Evolutionary conservation across 2,329 filamentous ascomycete species (phyloP), one percentile per base, ranked within the genome.

Genomic region (Diaporthe capsici): DNA sequence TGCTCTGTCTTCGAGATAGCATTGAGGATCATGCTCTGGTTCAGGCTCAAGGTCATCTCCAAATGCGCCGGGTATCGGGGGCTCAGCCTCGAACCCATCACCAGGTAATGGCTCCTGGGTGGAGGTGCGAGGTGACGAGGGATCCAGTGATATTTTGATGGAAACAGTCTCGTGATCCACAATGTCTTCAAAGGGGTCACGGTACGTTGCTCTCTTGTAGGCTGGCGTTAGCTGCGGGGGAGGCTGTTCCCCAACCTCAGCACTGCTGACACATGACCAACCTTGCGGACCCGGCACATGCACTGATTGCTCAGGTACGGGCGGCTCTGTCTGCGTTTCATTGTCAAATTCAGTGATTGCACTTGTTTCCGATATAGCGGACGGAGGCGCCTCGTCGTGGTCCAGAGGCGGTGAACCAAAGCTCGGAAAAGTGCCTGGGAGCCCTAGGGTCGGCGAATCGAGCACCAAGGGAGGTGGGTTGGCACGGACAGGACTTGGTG

Each of bases 341-440:
- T 87, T 88, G 78, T 95, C 94, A 78, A 95, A 94, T 79, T 94
- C 92, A 0, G 93, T 95, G 10, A 88, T 88, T 57, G 88, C 88
- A n/a, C 92, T 92, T 8, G 84, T 85, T 63, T 84, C 85, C 8
- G 93, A 94, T 20, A 91, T 81, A 4, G 92, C 90, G 22, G 92
- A 93, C 44, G 83, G 83, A 2, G 91, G 91, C 44, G 85, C 84
- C 58, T 90, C 86, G 42, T 91, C 88, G 17, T 83, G 80, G 28
- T 84, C 84, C 13, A 82, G 77, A 2, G 82, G 80, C 61, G 84
- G 84, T 25, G 80, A 78, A 34, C 80, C 86, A 53, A 82, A 78
- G 39, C 83, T 82, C 72, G 90, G 88, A 81, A 93, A 92, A 79
- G 89, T 89, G 13, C 92, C 92, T 6, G 92, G 92, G 76, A 94